A percentile compares a stretch with the other conserved stretches of the same genome.
These are phyloP conservation scores for Gaeumannomyces tritici DNA, from an alignment of 2,329 filamentous ascomycete species.

Conservation along the genomic window DNA sequence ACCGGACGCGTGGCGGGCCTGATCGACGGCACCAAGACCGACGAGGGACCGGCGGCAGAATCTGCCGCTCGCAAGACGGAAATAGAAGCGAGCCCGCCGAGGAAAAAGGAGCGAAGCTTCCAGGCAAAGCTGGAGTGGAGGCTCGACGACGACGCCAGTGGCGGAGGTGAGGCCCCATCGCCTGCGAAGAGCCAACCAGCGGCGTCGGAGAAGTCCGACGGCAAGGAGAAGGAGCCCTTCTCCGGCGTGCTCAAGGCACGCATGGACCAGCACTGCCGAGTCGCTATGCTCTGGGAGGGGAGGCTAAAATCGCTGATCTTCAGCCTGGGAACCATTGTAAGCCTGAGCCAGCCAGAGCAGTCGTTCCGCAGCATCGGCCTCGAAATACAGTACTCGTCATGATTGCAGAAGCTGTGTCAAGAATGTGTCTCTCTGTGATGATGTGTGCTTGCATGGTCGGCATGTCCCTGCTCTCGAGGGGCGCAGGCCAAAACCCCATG, in stretches of 20 bases:
- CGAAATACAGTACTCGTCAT: conserved; percentile 77
- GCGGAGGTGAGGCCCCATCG: conserved; percentile 16
- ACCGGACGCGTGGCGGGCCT: conserved; percentile 37
- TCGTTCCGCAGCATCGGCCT: conserved; percentile 69
- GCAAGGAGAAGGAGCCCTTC: conserved; percentile 51
- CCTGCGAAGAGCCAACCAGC: conserved; percentile 8
- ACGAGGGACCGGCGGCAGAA: background rate
- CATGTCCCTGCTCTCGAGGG: background rate
- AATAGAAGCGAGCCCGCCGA: conserved; percentile 6
- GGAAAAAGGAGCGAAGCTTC: conserved; percentile 29
- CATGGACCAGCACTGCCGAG: conserved; percentile 77
- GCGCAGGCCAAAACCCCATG: too few species aligned
- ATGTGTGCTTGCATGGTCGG: background rate
- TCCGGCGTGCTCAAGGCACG: conserved; percentile 84
- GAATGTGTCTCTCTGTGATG: background rate
- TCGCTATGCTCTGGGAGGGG: conserved; percentile 88
- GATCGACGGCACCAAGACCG: conserved; percentile 20
- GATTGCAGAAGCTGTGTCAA: conserved; percentile 18
- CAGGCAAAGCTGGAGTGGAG: conserved; percentile 41
- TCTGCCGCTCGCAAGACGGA: background rate
- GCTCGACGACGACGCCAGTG: conserved; percentile 20
- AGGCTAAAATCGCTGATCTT: conserved; percentile 87
- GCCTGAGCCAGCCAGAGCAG: conserved; percentile 65
- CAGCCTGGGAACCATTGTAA: conserved; percentile 78
- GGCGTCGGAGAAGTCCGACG: conserved; percentile 8